These are phyloP conservation scores for Gonium pectorale DNA, from an alignment of 139 green algal genomes.

Conservation along the genomic window DNA sequence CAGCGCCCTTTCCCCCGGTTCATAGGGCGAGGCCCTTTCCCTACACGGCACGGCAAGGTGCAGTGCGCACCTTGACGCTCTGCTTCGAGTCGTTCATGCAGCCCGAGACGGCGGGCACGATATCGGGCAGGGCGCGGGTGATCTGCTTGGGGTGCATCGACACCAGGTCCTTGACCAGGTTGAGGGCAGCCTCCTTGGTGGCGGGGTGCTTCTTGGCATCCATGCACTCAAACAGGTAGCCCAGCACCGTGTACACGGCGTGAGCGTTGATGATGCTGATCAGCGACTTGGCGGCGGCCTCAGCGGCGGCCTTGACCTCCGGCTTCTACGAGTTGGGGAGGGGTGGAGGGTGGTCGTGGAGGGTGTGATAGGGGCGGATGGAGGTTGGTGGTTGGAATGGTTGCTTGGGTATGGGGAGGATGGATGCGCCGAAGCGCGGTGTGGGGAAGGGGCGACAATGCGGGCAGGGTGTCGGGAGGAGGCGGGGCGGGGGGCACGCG, in stretches of 20 bases:
- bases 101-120: conserved; percentile 78
- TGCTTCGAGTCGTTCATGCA: conserved; percentile 57
- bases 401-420: too few species aligned
- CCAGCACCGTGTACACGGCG: conserved; percentile 67
- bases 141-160: conserved; percentile 68
- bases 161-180: conserved; percentile 71
- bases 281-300: conserved; percentile 49
- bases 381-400: too few species aligned
- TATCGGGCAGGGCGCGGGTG: conserved; percentile 76
- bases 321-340: too few species aligned
- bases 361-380: too few species aligned
- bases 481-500: too few species aligned
- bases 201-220: conserved; percentile 76
- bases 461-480: too few species aligned
- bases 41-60: too few species aligned
- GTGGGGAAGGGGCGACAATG: too few species aligned
- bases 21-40: too few species aligned
- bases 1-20: too few species aligned
- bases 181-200: conserved; percentile 81
- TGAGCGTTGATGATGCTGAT: conserved; percentile 61
- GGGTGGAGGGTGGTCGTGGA: too few species aligned
- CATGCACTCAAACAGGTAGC: conserved; percentile 77
- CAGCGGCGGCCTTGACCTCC: conserved; percentile 45
- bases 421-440: too few species aligned
- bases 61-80: conserved; percentile 47